Evolutionary conservation across 2,329 filamentous ascomycete genomes (phyloP).

Genomic region (Cyclaneusma minus): DNA sequence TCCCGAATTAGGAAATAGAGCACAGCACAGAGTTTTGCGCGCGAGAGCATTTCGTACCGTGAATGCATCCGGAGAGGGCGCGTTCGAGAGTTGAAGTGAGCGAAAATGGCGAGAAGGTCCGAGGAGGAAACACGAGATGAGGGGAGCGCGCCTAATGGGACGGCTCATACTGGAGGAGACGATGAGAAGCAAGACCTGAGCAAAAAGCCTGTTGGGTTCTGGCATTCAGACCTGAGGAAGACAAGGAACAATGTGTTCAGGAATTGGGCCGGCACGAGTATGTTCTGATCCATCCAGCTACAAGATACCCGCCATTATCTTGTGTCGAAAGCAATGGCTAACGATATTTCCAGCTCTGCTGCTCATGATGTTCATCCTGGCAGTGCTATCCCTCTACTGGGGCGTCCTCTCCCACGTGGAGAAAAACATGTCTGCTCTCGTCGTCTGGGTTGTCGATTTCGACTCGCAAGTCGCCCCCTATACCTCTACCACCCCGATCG

Average conservation of each 20-base stretch:
- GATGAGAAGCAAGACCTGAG: constrained; percentile 5
- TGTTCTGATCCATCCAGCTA: constrained; percentile 4
- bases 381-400: constrained; percentile 45
- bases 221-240: constrained; percentile 7
- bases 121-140: no score
- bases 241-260: constrained; percentile 8
- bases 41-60: no score
- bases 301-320: no score
- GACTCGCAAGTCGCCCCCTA: constrained; percentile 39
- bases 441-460: constrained; percentile 46
- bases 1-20: no score
- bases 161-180: no score
- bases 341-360: constrained; percentile 21
- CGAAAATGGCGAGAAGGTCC: no score
- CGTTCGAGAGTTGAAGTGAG: no score
- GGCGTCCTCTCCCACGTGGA: constrained; percentile 36
- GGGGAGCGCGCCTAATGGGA: no score
- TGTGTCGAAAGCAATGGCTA: no score
- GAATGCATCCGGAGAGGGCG: no score
- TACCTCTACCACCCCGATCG: constrained; percentile 28
- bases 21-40: no score
- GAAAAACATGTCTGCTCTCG: constrained; percentile 28
- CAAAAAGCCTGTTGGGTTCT: constrained; percentile 10
- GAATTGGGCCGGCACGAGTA: constrained; percentile 12
- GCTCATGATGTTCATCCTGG: constrained; percentile 38